These are phyloP conservation scores for Chlorella sp. DNA, from an alignment of 139 green algal genomes.

Conservation along the genomic window DNA sequence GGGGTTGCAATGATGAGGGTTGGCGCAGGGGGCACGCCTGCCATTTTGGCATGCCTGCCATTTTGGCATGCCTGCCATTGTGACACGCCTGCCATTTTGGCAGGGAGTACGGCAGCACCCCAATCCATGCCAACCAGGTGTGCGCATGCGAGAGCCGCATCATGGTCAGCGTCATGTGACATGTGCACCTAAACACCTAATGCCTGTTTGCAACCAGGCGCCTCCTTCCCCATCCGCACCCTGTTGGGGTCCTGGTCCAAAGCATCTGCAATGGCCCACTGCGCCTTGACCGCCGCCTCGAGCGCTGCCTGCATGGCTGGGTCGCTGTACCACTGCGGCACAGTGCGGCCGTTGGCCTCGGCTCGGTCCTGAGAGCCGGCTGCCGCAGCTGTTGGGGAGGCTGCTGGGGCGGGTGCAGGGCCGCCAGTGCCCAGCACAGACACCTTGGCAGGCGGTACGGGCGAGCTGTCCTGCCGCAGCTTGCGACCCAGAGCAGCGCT, in stretches of 20 bases:
- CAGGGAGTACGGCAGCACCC: no score
- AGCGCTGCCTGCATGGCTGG: not conserved
- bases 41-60: not conserved
- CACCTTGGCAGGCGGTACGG: not conserved
- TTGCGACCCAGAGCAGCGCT: not conserved
- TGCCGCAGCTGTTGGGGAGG: not conserved
- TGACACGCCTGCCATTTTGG: not conserved
- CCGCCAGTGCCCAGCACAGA: not conserved
- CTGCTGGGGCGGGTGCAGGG: not conserved
- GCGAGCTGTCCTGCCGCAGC: not conserved
- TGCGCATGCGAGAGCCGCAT: not conserved
- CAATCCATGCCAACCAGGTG: not conserved
- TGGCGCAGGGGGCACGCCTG: not conserved
- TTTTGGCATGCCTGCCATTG: no score
- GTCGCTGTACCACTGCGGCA: not conserved
- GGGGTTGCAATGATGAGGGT: not conserved
- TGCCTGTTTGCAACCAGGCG: no score
- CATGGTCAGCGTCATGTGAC: no score
- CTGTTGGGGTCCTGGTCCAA: not conserved
- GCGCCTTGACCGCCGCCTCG: constrained; percentile 12
- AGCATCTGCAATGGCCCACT: not conserved
- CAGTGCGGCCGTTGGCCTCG: not conserved
- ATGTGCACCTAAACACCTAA: no score
- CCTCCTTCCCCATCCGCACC: no score
- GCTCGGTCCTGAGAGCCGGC: not conserved